Percentiles rank a stretch among this genome's conserved stretches.
Evolutionary conservation across 176 grass and related monocot genomes (phyloP).

Genomic region (Elymus sibiricus): DNA sequence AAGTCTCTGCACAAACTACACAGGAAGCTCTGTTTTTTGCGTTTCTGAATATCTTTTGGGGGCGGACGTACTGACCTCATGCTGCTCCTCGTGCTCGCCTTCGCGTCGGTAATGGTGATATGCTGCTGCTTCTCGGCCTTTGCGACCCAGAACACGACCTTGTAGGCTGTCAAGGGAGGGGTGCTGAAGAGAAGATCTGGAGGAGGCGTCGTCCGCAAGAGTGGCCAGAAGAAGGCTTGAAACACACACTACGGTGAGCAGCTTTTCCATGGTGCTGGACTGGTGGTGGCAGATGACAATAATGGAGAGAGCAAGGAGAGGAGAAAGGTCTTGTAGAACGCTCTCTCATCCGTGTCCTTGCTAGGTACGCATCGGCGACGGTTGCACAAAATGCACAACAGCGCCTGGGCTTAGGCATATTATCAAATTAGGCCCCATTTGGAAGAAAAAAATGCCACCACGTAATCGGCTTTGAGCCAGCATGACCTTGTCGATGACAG

Average conservation of each 20-base stretch:
- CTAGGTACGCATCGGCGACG: neutral
- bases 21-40: neutral
- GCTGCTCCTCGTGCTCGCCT: neutral
- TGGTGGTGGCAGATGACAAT: neutral
- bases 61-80: constrained; percentile 24
- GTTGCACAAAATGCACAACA: too few relatives aligned
- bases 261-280: constrained; percentile 26
- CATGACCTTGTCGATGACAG: too few relatives aligned
- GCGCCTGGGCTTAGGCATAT: neutral
- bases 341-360: neutral
- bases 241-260: neutral
- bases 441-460: neutral
- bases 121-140: constrained; percentile 18
- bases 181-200: neutral
- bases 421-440: neutral
- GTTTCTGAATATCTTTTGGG: neutral
- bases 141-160: constrained; percentile 28
- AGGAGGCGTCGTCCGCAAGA: constrained; percentile 5
- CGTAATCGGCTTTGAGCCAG: too few relatives aligned
- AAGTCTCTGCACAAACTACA: neutral
- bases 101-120: neutral
- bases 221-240: constrained; percentile 12
- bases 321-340: constrained; percentile 1
- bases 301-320: neutral
- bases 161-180: neutral